Percentiles rank a stretch among this genome's conserved stretches.
Evolutionary conservation across 2,329 filamentous ascomycete genomes (phyloP).

Genomic region (Trichoderma koningiopsis): DNA sequence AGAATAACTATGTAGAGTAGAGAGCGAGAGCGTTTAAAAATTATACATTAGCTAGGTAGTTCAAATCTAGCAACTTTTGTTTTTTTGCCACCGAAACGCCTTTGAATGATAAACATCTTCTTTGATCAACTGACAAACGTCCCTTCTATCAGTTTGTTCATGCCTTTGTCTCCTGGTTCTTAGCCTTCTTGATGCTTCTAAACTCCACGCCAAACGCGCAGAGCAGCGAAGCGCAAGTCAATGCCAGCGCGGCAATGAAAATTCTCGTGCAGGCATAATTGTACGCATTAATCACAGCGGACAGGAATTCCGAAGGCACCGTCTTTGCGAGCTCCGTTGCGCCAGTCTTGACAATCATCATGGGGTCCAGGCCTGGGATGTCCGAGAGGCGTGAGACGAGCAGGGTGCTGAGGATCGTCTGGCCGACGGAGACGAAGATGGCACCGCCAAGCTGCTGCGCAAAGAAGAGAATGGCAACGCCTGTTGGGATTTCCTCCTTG

Average conservation of each 20-base stretch:
- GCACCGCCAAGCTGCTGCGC: conserved; percentile 61
- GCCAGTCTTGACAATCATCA: conserved; percentile 49
- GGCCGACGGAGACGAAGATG: conserved; percentile 59
- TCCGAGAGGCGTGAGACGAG: conserved; percentile 44
- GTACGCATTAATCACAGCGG: conserved; percentile 63
- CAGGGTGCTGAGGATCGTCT: conserved; percentile 54
- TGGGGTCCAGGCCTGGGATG: conserved; percentile 48
- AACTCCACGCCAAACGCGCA: conserved; percentile 64
- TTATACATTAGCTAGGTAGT: not conserved
- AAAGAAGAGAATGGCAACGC: conserved; percentile 60
- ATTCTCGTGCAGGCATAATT: conserved; percentile 64
- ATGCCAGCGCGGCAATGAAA: conserved; percentile 63
- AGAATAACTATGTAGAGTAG: not conserved
- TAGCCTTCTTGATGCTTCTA: conserved; percentile 64
- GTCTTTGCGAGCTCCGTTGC: conserved; percentile 61
- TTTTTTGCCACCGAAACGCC: not conserved
- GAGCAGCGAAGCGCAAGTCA: conserved; percentile 58
- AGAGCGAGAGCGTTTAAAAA: not conserved
- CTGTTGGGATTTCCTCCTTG: conserved; percentile 55
- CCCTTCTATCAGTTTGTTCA: not conserved
- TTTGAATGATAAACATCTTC: not conserved
- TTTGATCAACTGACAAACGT: not conserved
- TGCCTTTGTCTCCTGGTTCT: conserved; percentile 24
- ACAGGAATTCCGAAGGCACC: conserved; percentile 53
- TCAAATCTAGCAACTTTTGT: not conserved